A percentile compares a stretch with the other conserved stretches of the same genome.
phyloP scores from a whole-genome alignment of 257 asterid genomes.

The Lavandula angustifolia region DNA sequence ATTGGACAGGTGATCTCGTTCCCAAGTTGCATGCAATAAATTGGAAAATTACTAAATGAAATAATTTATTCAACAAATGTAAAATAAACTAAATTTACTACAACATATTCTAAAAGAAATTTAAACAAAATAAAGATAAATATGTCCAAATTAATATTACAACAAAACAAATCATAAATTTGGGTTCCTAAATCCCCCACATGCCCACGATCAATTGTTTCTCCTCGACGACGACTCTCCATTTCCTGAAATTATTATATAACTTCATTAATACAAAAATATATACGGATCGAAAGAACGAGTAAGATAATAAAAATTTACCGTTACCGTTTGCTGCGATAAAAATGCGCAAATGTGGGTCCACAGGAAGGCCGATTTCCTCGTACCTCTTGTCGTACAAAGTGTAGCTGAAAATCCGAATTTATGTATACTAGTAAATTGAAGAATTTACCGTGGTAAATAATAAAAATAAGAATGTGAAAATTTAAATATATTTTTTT shows the following conservation, averaged over 20 bases:
- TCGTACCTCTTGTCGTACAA: conserved; percentile 37
- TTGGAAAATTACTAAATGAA: too few species aligned
- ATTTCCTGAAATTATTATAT: conserved; percentile 13
- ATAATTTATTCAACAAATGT: too few species aligned
- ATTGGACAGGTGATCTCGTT: too few species aligned
- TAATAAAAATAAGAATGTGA: neutral
- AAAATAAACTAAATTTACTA: too few species aligned
- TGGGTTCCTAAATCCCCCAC: too few species aligned
- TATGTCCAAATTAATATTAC: too few species aligned
- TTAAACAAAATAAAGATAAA: too few species aligned
- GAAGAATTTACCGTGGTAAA: neutral
- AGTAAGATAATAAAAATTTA: neutral
- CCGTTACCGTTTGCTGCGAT: conserved; percentile 22
- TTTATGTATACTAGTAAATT: neutral
- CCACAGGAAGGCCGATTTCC: conserved; percentile 34
- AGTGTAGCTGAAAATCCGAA: conserved; percentile 27
- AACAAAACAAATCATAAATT: too few species aligned
- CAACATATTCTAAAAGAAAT: too few species aligned
- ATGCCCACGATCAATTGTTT: neutral
- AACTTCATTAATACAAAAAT: neutral
- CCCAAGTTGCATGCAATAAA: too few species aligned
- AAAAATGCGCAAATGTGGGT: conserved; percentile 40
- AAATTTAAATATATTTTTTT: neutral
- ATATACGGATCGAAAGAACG: neutral
- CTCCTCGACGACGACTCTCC: conserved; percentile 24